A percentile compares a stretch with the other conserved stretches of the same genome.
Conservation (phyloP, 495 filamentous ascomycete genomes). For the Penicillium desertorum region DNA sequence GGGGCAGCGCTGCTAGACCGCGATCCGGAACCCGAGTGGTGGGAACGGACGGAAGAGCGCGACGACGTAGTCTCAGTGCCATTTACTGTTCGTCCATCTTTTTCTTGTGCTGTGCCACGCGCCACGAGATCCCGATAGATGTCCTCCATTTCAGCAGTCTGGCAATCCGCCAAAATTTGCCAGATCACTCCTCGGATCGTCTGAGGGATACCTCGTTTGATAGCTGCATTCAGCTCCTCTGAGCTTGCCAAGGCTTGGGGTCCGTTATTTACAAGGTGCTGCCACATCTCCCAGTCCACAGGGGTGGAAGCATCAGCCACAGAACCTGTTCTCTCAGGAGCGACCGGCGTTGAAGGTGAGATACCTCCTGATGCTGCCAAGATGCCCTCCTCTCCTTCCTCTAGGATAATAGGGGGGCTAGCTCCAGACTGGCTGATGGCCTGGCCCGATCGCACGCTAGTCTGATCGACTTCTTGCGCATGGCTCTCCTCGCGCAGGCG, state of each 20-base stretch:
- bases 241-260: slow-evolving; percentile 82
- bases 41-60: slow-evolving; percentile 79
- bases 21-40: slow-evolving; percentile 64
- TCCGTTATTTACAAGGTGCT: slow-evolving; percentile 90
- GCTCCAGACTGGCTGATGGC: slow-evolving; percentile 51
- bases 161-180: slow-evolving; percentile 94
- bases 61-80: slow-evolving; percentile 62
- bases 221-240: slow-evolving; percentile 84
- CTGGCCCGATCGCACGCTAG: slow-evolving; percentile 37
- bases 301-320: slow-evolving; percentile 59
- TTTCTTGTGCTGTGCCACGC: slow-evolving; percentile 78
- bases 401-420: slow-evolving; percentile 54
- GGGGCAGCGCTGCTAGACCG: slow-evolving; percentile 58
- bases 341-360: slow-evolving; percentile 48
- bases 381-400: slow-evolving; percentile 52
- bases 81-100: slow-evolving; percentile 53
- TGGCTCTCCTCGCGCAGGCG: slow-evolving; percentile 77
- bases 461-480: slow-evolving; percentile 45
- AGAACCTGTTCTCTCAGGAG: slow-evolving; percentile 69
- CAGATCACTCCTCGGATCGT: slow-evolving; percentile 96
- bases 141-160: slow-evolving; percentile 83
- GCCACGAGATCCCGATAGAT: slow-evolving; percentile 80
- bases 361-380: slow-evolving; percentile 23
- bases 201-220: slow-evolving; percentile 89
- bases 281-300: slow-evolving; percentile 98